A percentile compares a stretch with the other conserved stretches of the same genome.
Evolutionary conservation across 495 filamentous ascomycete species (phyloP).

Genomic region (Pseudoneurospora amorphoporcata): DNA sequence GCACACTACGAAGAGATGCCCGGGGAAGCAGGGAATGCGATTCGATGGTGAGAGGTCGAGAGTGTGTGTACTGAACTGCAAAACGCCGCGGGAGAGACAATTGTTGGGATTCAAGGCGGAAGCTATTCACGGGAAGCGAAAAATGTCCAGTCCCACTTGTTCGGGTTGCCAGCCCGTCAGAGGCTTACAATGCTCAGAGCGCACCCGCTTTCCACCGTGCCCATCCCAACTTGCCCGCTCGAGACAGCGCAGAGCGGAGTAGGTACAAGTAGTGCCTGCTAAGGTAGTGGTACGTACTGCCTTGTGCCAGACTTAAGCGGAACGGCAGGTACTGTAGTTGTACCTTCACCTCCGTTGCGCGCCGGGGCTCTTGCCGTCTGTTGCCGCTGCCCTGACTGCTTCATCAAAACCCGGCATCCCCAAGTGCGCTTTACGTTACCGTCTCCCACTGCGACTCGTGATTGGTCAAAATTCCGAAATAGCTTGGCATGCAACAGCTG

Average conservation of each 20-base stretch:
- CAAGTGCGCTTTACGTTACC: neutral
- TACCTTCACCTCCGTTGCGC: neutral
- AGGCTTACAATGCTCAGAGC: neutral
- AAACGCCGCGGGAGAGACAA: neutral
- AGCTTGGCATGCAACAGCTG: neutral
- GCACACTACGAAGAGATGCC: neutral
- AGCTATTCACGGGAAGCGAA: slow-evolving; percentile 1
- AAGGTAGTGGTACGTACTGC: neutral
- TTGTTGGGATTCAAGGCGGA: slow-evolving; percentile 13
- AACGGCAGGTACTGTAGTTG: neutral
- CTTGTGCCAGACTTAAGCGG: neutral
- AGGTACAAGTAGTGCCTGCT: neutral
- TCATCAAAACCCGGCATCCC: neutral
- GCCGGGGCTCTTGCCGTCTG: neutral
- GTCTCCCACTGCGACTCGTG: neutral
- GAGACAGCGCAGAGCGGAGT: neutral
- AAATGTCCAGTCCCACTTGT: neutral
- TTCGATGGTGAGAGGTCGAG: neutral
- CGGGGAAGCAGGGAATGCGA: slow-evolving; percentile 1
- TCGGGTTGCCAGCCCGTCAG: neutral
- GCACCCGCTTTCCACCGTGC: neutral
- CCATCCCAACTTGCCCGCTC: neutral
- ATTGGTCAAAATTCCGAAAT: neutral
- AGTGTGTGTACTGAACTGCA: neutral
- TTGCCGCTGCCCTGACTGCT: neutral